phyloP scores from a whole-genome alignment of 2,329 filamentous ascomycete genomes.

The Microdochium paspali region DNA sequence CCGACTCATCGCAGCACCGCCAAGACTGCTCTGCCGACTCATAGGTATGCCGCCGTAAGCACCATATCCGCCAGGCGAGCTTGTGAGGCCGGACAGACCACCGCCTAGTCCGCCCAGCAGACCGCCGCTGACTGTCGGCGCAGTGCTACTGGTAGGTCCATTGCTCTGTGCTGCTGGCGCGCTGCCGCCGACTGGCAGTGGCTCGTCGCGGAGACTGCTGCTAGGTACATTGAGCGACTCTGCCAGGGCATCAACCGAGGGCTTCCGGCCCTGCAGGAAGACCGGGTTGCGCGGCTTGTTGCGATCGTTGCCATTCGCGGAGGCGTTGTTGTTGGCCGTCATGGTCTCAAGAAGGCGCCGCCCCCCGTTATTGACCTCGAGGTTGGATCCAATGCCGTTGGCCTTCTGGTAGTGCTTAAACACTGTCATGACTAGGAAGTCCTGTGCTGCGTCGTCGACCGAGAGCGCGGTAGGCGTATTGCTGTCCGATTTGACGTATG shows the following conservation, averaged over 20 bases:
- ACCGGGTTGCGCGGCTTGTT: conserved; percentile 33
- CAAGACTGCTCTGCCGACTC: conserved; percentile 46
- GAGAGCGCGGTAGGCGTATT: conserved; percentile 44
- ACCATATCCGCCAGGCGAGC: conserved; percentile 17
- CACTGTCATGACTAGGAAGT: conserved; percentile 48
- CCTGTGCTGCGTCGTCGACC: conserved; percentile 41
- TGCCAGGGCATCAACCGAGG: conserved; percentile 38
- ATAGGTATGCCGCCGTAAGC: conserved; percentile 26
- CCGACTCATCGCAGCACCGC: conserved; percentile 47
- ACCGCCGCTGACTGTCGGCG: conserved; percentile 1
- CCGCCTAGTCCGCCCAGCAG: conserved; percentile 9
- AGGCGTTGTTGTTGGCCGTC: conserved; percentile 6
- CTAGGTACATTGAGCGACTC: conserved; percentile 39
- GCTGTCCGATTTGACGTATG: conserved; percentile 43
- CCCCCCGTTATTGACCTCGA: conserved; percentile 43
- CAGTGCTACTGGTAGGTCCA: neutral
- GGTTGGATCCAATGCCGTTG: conserved; percentile 44
- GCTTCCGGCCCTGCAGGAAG: conserved; percentile 33
- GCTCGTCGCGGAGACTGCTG: conserved; percentile 33
- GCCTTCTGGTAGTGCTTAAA: conserved; percentile 45
- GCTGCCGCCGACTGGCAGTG: conserved; percentile 16
- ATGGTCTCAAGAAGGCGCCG: conserved; percentile 47
- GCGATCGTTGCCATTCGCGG: conserved; percentile 34
- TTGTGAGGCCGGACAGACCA: neutral
- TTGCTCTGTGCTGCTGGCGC: conserved; percentile 9